A percentile compares a stretch with the other conserved stretches of the same genome.
Conservation (phyloP, 2,329 filamentous ascomycete genomes). For the Xylariomycetidae sp. region DNA sequence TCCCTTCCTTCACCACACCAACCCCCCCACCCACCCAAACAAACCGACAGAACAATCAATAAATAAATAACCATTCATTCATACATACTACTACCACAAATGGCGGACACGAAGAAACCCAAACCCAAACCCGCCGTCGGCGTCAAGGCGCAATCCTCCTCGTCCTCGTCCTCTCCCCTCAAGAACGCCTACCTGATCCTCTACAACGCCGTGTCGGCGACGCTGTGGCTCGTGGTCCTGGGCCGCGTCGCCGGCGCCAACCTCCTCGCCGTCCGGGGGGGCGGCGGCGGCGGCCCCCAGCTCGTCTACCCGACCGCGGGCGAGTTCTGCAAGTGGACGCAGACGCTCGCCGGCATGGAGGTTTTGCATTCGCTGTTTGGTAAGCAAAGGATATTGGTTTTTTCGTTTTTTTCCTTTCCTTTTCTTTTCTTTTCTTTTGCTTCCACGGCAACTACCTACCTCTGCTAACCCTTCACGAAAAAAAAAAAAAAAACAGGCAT, state of each 20-base stretch:
- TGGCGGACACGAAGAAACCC: constrained; percentile 16
- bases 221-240: constrained; percentile 76
- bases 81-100: constrained; percentile 5
- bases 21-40: too few species aligned
- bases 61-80: constrained; percentile 3
- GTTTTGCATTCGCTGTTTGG: constrained; percentile 75
- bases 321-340: constrained; percentile 70
- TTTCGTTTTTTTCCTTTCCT: constrained; percentile 5
- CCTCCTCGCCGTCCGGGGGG: too few species aligned
- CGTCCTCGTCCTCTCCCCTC: too few species aligned
- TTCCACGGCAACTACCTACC: constrained; percentile 1
- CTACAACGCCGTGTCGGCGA: constrained; percentile 77
- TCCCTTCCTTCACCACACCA: too few species aligned
- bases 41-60: too few species aligned
- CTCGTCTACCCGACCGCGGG: constrained; percentile 60
- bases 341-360: constrained; percentile 80
- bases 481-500: constrained; percentile 49
- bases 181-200: constrained; percentile 70
- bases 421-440: not conserved
- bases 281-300: too few species aligned
- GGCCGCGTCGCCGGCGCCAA: constrained; percentile 58
- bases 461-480: not conserved
- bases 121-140: constrained; percentile 16
- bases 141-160: too few species aligned
- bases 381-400: too few species aligned